Conservation (phyloP, 768 basidiomycete genomes). For the Fibroporia radiculosa region DNA sequence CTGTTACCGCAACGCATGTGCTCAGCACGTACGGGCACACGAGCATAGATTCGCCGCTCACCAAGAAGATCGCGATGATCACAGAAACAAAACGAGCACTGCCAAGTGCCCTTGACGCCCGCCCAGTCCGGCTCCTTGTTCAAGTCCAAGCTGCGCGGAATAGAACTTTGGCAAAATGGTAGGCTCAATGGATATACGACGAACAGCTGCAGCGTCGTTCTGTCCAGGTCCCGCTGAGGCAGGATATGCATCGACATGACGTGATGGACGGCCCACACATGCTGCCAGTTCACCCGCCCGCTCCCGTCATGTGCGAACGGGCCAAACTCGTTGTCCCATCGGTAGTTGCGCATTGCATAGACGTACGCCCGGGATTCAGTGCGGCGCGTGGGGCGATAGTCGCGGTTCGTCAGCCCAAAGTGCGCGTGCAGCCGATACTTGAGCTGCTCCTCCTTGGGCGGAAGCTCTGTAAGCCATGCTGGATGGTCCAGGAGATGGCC, state of each 20-base stretch:
- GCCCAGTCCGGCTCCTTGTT: conserved; percentile 45
- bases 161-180: conserved; percentile 44
- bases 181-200: conserved; percentile 41
- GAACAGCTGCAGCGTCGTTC: conserved; percentile 8
- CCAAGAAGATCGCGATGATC: conserved; percentile 61
- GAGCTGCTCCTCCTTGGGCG: conserved; percentile 36
- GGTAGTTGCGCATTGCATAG: conserved; percentile 56
- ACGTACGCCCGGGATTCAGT: conserved; percentile 45
- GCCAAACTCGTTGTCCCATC: conserved; percentile 41
- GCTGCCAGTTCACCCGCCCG: conserved; percentile 50
- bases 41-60: conserved; percentile 26
- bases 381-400: conserved; percentile 26
- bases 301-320: conserved; percentile 42
- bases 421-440: conserved; percentile 45
- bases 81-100: conserved; percentile 56
- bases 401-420: conserved; percentile 45
- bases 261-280: conserved; percentile 49
- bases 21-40: neutral
- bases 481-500: conserved; percentile 37
- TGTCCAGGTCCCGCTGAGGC: conserved; percentile 21
- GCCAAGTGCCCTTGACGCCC: conserved; percentile 52
- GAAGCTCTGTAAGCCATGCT: conserved; percentile 5
- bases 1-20: neutral
- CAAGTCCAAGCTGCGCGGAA: conserved; percentile 31
- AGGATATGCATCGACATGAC: conserved; percentile 46